Evolutionary conservation across 495 filamentous ascomycete species (phyloP), one percentile per base, ranked within the genome.

Genomic region (Aspergillus leporis): DNA sequence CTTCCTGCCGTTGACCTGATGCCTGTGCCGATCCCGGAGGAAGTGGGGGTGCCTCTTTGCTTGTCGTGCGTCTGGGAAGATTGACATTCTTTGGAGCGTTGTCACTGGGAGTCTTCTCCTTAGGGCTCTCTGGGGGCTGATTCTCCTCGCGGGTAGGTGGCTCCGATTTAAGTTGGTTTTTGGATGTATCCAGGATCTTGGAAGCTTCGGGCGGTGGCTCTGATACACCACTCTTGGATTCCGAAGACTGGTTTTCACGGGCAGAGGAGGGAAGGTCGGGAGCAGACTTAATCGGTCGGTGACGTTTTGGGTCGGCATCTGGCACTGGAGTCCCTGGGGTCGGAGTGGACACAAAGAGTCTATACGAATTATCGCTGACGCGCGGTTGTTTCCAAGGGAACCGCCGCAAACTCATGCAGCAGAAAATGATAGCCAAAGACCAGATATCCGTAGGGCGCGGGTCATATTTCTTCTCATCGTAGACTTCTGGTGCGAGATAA

Each of bases 361-460:
- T 90, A 74, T 90, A 99, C 0, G 93, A 97, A 70, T 93, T 97
- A 74, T 99, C 94, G 12, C 87, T 90, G 65, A 93, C 77, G 32
- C 93, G 86, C 19, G 94, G 94, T 34, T 92, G 86, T 77, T 99
- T 99, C 94, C 94, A 99, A 0, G 95, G 94, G 70, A 98, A 99
- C 16, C 95, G 82, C 36, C 94, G 82, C 32, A 99, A 83, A 22
- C 91, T 93, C 94, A 99, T 99, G 79, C 94, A 99, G 71, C 94
- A 97, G 76, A 94, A 98, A 56, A 98, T 97, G 68, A 98, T 98
- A 23, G 94, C 94, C 41, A 98, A 80, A 21, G 94, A 98, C 94
- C 94, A 98, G 61, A 98, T 89, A 80, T 98, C 94, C 12, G 92
- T 89, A 16, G 91, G 91, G 62, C 91, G 90, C 4, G 94, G 93